Evolutionary conservation across 2,329 filamentous ascomycete species (phyloP).

Genomic region (Alternaria sp.): DNA sequence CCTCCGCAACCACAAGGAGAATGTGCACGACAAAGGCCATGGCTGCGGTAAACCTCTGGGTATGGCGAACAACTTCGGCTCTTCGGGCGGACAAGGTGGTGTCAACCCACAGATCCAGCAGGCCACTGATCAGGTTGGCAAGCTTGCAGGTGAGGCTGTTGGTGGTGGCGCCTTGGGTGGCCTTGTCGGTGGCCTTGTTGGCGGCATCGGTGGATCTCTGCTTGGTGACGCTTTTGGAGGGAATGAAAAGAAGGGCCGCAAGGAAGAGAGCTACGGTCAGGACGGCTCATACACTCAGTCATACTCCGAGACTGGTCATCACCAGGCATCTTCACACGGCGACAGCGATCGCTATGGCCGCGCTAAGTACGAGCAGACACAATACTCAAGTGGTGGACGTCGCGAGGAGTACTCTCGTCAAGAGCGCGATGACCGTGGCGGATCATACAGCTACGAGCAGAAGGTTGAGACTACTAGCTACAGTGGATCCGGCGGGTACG

Average conservation of each 20-base stretch:
- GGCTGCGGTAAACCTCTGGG: conserved; percentile 82
- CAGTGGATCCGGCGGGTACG: conserved; percentile 62
- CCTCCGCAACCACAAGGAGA: conserved; percentile 86
- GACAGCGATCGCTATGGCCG: conserved; percentile 65
- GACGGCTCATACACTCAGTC: conserved; percentile 70
- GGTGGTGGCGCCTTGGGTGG: conserved; percentile 73
- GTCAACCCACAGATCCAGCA: conserved; percentile 51
- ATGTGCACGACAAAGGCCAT: conserved; percentile 83
- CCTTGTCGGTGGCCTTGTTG: conserved; percentile 73
- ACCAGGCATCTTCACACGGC: conserved; percentile 45
- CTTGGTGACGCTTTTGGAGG: conserved; percentile 68
- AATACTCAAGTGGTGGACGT: conserved; percentile 65
- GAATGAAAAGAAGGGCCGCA: conserved; percentile 63
- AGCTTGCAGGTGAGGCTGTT: conserved; percentile 66
- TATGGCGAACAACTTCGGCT: conserved; percentile 69
- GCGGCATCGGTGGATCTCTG: conserved; percentile 66
- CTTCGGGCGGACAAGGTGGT: conserved; percentile 55
- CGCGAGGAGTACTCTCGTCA: conserved; percentile 69
- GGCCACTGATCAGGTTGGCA: conserved; percentile 54
- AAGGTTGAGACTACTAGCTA: conserved; percentile 63
- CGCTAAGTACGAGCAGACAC: conserved; percentile 67
- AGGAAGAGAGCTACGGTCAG: conserved; percentile 62
- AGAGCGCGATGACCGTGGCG: conserved; percentile 60
- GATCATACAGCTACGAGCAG: conserved; percentile 66
- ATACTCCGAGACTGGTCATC: conserved; percentile 68